phyloP scores from a whole-genome alignment of 2,329 filamentous ascomycete species.

The Phyllosticta citrichinensis region DNA sequence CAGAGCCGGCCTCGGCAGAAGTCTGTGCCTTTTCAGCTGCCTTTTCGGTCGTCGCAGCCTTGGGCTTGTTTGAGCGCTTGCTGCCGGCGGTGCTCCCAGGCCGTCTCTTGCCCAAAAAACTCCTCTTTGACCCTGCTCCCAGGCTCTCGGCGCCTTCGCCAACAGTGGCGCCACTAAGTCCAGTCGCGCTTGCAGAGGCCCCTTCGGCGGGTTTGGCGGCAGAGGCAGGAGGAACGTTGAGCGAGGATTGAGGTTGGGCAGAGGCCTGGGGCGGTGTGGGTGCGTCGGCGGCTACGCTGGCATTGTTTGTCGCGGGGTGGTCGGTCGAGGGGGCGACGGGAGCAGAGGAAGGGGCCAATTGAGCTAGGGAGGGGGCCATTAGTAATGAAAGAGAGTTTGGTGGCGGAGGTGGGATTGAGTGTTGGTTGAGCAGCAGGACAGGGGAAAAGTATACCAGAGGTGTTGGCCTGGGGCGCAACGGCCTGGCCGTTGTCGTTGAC shows the following conservation, averaged over 20 bases:
- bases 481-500: constrained; percentile 14
- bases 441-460: constrained; percentile 21
- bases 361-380: constrained; percentile 11
- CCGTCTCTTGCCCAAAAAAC: constrained; percentile 35
- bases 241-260: constrained; percentile 24
- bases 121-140: constrained; percentile 35
- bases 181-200: constrained; percentile 28
- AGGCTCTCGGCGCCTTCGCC: constrained; percentile 34
- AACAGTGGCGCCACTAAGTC: constrained; percentile 35
- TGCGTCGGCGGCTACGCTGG: not conserved
- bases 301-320: constrained; percentile 5
- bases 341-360: not conserved
- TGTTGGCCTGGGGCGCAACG: constrained; percentile 22
- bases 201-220: constrained; percentile 22
- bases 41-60: constrained; percentile 31
- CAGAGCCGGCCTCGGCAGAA: constrained; percentile 18
- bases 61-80: constrained; percentile 31
- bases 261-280: constrained; percentile 5
- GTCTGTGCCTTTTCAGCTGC: constrained; percentile 18
- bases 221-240: constrained; percentile 22
- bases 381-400: constrained; percentile 12
- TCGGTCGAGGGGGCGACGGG: constrained; percentile 1
- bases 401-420: not conserved
- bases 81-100: constrained; percentile 37
- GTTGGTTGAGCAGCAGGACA: not conserved